These are phyloP conservation scores for Collybiopsis luxurians DNA, from an alignment of 768 basidiomycete species.

Conservation along the genomic window DNA sequence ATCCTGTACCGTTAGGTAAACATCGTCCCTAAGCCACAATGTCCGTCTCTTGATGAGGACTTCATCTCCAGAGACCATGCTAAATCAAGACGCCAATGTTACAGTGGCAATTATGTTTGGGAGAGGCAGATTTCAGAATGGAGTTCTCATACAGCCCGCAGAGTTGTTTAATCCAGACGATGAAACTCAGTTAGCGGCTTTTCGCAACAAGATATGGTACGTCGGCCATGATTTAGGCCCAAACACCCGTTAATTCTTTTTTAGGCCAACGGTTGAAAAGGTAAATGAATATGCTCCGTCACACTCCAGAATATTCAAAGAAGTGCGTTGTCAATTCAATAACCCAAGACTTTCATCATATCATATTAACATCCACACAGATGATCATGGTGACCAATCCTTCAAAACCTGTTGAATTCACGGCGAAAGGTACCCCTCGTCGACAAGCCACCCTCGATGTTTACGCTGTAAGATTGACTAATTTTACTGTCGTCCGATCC, in stretches of 20 bases:
- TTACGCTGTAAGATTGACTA: constrained; percentile 4
- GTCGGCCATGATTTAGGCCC: too few relatives aligned
- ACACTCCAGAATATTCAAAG: neutral
- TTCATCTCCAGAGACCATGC: constrained; percentile 25
- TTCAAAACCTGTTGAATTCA: constrained; percentile 27
- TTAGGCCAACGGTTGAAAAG: too few relatives aligned
- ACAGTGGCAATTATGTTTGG: constrained; percentile 28
- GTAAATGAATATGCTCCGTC: neutral
- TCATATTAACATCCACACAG: constrained; percentile 10
- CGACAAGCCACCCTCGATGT: constrained; percentile 21
- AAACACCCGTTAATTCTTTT: too few relatives aligned
- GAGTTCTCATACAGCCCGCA: constrained; percentile 28
- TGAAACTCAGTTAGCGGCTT: too few relatives aligned
- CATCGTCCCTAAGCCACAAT: neutral
- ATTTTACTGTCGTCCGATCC: too few relatives aligned
- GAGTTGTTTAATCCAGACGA: constrained; percentile 20
- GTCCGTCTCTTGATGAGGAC: neutral
- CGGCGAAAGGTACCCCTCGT: constrained; percentile 28
- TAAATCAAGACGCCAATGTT: constrained; percentile 23
- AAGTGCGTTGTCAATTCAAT: neutral
- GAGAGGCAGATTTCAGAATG: constrained; percentile 28
- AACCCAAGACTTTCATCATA: neutral
- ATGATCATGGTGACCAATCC: constrained; percentile 30
- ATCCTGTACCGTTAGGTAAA: too few relatives aligned
- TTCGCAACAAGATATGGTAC: too few relatives aligned